Base-by-base conservation (phyloP, 805 yeast genomes). In the Monosporozyma aquatica region DNA sequence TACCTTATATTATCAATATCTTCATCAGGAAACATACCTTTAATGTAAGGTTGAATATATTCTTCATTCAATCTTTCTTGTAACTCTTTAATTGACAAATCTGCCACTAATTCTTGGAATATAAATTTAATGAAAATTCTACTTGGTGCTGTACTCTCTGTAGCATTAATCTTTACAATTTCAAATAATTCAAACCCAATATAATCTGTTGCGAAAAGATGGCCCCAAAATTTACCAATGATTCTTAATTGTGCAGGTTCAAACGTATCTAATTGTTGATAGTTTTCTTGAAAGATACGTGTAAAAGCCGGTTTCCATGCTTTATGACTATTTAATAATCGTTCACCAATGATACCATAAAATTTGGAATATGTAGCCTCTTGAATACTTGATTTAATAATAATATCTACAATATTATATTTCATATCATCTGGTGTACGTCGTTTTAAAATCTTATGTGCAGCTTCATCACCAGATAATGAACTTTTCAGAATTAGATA, bases 391-490 rank as follows among this genome's bases (percentile, higher is more conserved):
- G 90, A 78, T 58, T 82, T 82, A 11, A 86, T 67, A 5, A 90
- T 63, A 75, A 84, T 82, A 50, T 82, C 87, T 6, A 75, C 78
- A 11, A 86, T 68, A 49, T 74, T 72, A 4, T 61, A 61, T 50
- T 79, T 75, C 36, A 74, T 68, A 7, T 66, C 58, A 11, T 51
- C 56, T 1, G 65, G 62, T 11, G 70, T 65, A 7, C 69, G 53
- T 10, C 84, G 53, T 53, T 73, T 75, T 32, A 84, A 51, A 5
- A 92, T 63, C 59, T 89, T 89, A 59, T 89, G 97, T 1, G 86
- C 87, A 0, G 95, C 90, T 66, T 92, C 98, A 50, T 86, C 95
- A 5, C 89, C 78, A 0, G 94, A 80, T 80, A 90, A 75, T 46
- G 95, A 79, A 18, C 96, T 86, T 81, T 85, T 87, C 8, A 92